These are phyloP conservation scores for Calonectria ilicicola DNA, from an alignment of 2,329 filamentous ascomycete species.

Conservation along the genomic window DNA sequence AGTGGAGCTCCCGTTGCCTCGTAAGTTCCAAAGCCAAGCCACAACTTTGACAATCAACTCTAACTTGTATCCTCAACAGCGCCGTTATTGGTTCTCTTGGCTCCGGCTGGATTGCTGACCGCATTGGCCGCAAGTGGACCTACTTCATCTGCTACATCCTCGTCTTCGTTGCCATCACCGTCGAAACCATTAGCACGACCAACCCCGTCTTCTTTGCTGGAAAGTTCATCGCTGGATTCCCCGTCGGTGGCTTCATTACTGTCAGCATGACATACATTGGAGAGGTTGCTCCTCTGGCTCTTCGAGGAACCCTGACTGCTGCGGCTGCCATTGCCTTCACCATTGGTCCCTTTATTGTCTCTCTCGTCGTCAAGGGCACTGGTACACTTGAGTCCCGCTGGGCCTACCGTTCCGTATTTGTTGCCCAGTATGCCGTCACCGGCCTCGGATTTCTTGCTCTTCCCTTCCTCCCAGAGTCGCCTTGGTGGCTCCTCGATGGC, in stretches of 20 bases:
- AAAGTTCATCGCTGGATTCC: slow-evolving; percentile 34
- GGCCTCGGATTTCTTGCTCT: slow-evolving; percentile 24
- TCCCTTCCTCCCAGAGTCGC: slow-evolving; percentile 34
- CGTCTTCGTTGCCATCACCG: slow-evolving; percentile 30
- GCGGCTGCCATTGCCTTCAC: slow-evolving; percentile 31
- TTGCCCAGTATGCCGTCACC: slow-evolving; percentile 30
- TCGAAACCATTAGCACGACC: slow-evolving; percentile 31
- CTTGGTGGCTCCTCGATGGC: slow-evolving; percentile 30
- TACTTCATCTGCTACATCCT: slow-evolving; percentile 28
- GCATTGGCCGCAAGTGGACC: slow-evolving; percentile 33
- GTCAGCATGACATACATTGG: slow-evolving; percentile 34
- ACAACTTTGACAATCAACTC: neutral
- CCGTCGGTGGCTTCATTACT: slow-evolving; percentile 28
- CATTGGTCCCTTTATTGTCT: slow-evolving; percentile 29
- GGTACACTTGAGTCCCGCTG: slow-evolving; percentile 22
- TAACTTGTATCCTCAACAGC: neutral
- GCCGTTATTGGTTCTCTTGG: slow-evolving; percentile 29
- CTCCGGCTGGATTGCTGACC: slow-evolving; percentile 27
- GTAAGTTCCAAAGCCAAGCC: slow-evolving; percentile 12
- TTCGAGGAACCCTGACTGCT: slow-evolving; percentile 29
- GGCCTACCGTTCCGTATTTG: slow-evolving; percentile 33
- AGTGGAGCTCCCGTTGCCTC: slow-evolving; percentile 34
- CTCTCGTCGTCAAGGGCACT: slow-evolving; percentile 28
- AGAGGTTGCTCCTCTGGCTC: slow-evolving; percentile 31
- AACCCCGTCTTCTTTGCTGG: slow-evolving; percentile 33